These are phyloP conservation scores for Novymonas esmeraldas DNA, from an alignment of 208 protist species.

Conservation along the genomic window DNA sequence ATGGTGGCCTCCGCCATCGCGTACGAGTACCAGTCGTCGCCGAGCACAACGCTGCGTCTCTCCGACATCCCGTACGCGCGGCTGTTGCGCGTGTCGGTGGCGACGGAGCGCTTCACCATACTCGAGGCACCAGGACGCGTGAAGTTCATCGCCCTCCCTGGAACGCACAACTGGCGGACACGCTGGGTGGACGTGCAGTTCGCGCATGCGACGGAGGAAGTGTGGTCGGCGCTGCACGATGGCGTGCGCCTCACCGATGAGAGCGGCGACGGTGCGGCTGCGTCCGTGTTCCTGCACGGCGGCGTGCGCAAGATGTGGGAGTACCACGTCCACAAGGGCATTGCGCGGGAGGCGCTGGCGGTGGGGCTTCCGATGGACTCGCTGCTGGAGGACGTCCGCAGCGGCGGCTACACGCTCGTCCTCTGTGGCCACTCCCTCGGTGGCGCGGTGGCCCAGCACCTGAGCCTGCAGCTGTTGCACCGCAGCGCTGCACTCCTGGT, in stretches of 20 bases:
- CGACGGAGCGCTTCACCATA: constrained; percentile 58
- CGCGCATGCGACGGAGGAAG: constrained; percentile 25
- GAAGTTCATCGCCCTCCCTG: constrained; percentile 80
- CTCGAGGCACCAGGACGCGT: constrained; percentile 69
- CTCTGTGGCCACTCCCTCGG: constrained; percentile 84
- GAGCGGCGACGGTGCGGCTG: neutral
- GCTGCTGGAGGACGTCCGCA: constrained; percentile 50
- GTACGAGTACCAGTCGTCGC: constrained; percentile 71
- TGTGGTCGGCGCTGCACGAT: constrained; percentile 49
- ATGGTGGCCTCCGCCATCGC: constrained; percentile 51
- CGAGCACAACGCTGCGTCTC: constrained; percentile 61
- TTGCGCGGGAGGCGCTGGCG: constrained; percentile 63
- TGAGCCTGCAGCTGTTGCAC: constrained; percentile 58
- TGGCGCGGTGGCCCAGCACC: constrained; percentile 67
- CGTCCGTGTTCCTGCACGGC: constrained; percentile 30
- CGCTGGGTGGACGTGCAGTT: constrained; percentile 49
- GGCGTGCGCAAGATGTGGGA: constrained; percentile 54
- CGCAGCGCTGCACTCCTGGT: constrained; percentile 27
- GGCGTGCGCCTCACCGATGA: constrained; percentile 23
- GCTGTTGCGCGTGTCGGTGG: constrained; percentile 47
- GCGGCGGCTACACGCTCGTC: constrained; percentile 67
- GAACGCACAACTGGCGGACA: constrained; percentile 85
- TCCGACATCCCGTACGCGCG: constrained; percentile 75
- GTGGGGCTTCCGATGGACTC: constrained; percentile 43
- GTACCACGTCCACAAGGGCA: constrained; percentile 69